Conservation (phyloP, 2,329 filamentous ascomycete species). For the Fusarium sublunatum region DNA sequence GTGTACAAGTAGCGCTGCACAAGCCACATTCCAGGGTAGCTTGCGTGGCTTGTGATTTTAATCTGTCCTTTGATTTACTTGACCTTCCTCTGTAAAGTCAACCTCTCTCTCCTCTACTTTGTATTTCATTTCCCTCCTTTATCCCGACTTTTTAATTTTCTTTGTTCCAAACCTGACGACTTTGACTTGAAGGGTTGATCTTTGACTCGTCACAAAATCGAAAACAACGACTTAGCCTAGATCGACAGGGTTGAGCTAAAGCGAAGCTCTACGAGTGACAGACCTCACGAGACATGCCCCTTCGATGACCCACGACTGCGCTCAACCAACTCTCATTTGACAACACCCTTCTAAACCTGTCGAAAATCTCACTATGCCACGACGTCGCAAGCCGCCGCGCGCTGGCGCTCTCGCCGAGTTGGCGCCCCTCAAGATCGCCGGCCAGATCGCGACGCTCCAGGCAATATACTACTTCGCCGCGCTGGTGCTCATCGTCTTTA, state of each 20-base stretch:
- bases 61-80: conserved; percentile 32
- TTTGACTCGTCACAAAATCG: background rate
- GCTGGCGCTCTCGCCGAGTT: conserved; percentile 70
- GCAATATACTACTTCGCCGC: conserved; percentile 65
- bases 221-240: background rate
- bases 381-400: conserved; percentile 67
- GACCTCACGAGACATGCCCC: conserved; percentile 38
- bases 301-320: conserved; percentile 23
- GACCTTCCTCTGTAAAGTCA: background rate
- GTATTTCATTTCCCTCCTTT: conserved; percentile 17
- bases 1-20: background rate
- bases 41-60: conserved; percentile 29
- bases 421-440: conserved; percentile 69
- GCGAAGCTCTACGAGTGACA: conserved; percentile 2
- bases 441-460: conserved; percentile 69
- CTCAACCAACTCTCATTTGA: background rate
- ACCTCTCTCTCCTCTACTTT: conserved; percentile 10
- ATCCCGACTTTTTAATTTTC: background rate
- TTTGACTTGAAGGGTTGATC: background rate
- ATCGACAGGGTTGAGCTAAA: conserved; percentile 10
- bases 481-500: conserved; percentile 67
- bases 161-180: background rate
- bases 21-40: conserved; percentile 24
- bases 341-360: background rate
- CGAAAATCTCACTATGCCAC: conserved; percentile 56